Base-by-base conservation (phyloP, 2,329 filamentous ascomycete genomes). In the Aureobasidium sp. region DNA sequence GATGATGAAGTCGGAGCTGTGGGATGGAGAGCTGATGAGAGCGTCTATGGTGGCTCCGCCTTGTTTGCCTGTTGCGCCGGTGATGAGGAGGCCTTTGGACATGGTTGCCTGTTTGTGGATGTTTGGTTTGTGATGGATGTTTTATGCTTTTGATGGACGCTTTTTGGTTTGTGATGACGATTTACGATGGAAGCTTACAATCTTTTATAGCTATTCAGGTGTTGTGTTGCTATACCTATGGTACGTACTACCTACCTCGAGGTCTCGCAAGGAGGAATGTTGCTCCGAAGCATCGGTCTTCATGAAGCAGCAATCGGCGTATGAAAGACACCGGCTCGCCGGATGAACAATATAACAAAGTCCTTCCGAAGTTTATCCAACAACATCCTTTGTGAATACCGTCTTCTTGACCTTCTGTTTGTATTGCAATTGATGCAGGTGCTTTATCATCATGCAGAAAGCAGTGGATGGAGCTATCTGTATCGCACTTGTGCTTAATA, bases 31-130 rank as follows among this genome's bases (percentile, higher is more conserved):
- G 17, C 69, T 65, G 47, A 77, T 70, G 25, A 79, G 72, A 42
- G 77, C 73, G 42, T 71, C 64, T 60, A 79, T 70, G 29, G 78
- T 70, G 25, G 75, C 71, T 54, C 75, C 74, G 60, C 77, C 77
- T 68, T 79, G 77, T 60, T 78, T 77, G 57, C 76, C 75, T 1
- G 76, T 78, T 2, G 74, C 75, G 49, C 76, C 76, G 23, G 75
- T 76, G 47, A 78, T 69, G 57, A 78, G 70, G 21, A 78, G 70
- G 67, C 42, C 55, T 61, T 62, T 62, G 33, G 57, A 45, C 53
- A 57, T 57, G n/a, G n/a, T 42, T 42, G 29, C 11, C 35, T 31
- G 40, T n/a, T n/a, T n/a, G 11, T 46, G 25, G 40, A 25, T 15
- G 40, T 2, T 25, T 17, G 40, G 4, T 43, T 25, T 47, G 15